Conservation (phyloP, 1,139 yeast species). For the Scheffersomyces parashehatae region DNA sequence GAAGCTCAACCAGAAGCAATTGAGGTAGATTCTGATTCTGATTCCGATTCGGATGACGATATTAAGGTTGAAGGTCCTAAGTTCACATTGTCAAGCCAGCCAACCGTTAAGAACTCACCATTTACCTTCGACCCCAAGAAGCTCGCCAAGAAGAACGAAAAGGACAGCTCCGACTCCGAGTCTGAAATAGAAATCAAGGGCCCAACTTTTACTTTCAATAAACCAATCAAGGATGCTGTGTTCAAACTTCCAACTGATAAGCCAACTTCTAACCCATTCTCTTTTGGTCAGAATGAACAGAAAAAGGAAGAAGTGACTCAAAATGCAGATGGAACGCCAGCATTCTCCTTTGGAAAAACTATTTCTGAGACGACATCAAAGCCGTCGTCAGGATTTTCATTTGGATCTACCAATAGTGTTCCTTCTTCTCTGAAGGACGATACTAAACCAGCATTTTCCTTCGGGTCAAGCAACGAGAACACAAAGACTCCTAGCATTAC, state of each 20-base stretch:
- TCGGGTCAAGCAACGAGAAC: neutral
- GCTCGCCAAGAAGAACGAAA: slow-evolving; percentile 32
- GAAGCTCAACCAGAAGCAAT: slow-evolving; percentile 2
- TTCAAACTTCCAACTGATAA: slow-evolving; percentile 37
- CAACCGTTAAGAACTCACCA: slow-evolving; percentile 58
- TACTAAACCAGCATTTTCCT: slow-evolving; percentile 5
- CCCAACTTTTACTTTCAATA: slow-evolving; percentile 59
- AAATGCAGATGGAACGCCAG: slow-evolving; percentile 10
- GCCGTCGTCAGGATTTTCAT: neutral
- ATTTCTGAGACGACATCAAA: neutral
- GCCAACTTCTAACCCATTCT: slow-evolving; percentile 3
- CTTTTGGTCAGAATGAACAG: slow-evolving; percentile 8
- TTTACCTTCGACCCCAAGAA: slow-evolving; percentile 56
- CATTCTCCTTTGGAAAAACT: slow-evolving; percentile 13
- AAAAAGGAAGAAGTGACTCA: slow-evolving; percentile 8
- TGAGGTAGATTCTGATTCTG: slow-evolving; percentile 16
- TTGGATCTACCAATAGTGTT: neutral
- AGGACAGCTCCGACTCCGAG: slow-evolving; percentile 51
- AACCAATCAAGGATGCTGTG: slow-evolving; percentile 47
- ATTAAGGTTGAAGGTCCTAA: slow-evolving; percentile 64
- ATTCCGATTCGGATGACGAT: slow-evolving; percentile 39
- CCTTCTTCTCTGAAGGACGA: neutral
- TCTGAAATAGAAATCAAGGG: slow-evolving; percentile 64
- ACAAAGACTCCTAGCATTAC: neutral
- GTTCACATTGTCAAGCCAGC: slow-evolving; percentile 54